Evolutionary conservation across 2,329 filamentous ascomycete species (phyloP), one percentile per base, ranked within the genome.

Genomic region (Orbilia oligospora): DNA sequence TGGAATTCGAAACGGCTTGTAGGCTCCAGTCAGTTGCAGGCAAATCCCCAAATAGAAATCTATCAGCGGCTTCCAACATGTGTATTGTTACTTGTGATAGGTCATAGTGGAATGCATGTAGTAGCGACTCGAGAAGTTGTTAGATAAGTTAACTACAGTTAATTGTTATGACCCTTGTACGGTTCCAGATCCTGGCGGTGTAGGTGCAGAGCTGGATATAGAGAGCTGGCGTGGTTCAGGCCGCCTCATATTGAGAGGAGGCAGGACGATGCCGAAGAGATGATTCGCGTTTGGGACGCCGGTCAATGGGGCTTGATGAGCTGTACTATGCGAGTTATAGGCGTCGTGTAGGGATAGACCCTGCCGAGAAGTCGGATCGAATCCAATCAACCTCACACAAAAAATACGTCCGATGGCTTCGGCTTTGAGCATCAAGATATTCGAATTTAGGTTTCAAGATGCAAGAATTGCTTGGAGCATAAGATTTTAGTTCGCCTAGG

Each of bases 291-390:
- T 48, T 16, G 41, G 41, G 33, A 46, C 41, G 61, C 61, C 65
- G 73, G 73, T 61, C 73, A 51, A 71, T 67, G 67, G 73, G 67
- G 73, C 73, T 77, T 71, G 73, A 67, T 77, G 73, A 77, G 73
- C 73, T 77, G 73, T 77, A 67, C 73, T 61, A 65, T 77, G 73
- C 73, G 67, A 61, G 61, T 55, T 66, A 48, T 66, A 49, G 33
- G 67, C 27, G 38, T 55, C 41, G 41, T 69, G 73, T 77, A 77
- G 67, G 73, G 73, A 71, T 77, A 55, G 67, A 67, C 73, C 72
- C 67, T 71, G 55, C 27, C 30, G 67, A 56, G 27, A 8, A 36
- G 41, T 70, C 55, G 70, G 51, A 30, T 73, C 51, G 70, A 73
- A 49, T 71, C 68, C 55, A 58, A 49, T 67, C 41, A 66, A 66